Conservation (phyloP, 345 rosid species). For the Corchorus olitorius region DNA sequence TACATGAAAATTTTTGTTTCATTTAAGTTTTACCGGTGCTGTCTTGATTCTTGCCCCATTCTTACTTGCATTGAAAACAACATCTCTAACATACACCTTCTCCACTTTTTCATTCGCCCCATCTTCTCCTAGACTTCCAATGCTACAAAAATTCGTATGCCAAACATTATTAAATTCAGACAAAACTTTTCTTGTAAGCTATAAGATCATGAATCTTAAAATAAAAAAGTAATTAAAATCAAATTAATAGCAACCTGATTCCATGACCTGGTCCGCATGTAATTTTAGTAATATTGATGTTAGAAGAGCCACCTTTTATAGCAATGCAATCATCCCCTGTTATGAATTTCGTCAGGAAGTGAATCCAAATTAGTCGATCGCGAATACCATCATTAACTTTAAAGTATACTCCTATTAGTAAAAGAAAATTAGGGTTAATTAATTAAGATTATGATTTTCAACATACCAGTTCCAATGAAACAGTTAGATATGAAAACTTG, state of each 20-base stretch:
- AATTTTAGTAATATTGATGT: conserved; percentile 39
- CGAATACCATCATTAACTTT: background rate
- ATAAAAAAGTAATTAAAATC: background rate
- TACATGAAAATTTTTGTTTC: background rate
- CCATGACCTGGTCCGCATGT: conserved; percentile 76
- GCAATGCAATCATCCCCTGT: conserved; percentile 64
- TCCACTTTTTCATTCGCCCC: conserved; percentile 38
- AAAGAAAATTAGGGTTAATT: too few species aligned
- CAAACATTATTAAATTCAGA: background rate
- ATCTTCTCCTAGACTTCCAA: conserved; percentile 57
- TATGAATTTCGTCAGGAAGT: background rate
- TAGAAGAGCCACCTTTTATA: conserved; percentile 27
- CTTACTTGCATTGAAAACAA: conserved; percentile 36
- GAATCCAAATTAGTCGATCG: background rate
- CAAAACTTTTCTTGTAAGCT: background rate
- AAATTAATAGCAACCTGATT: conserved; percentile 35
- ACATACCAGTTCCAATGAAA: conserved; percentile 41
- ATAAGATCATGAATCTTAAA: background rate
- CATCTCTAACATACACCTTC: conserved; percentile 35
- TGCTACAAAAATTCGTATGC: conserved; percentile 22
- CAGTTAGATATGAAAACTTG: conserved; percentile 25
- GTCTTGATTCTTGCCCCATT: conserved; percentile 72
- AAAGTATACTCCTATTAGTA: too few species aligned
- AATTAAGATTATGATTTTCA: background rate
- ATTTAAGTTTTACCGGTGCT: conserved; percentile 33